Evolutionary conservation across 345 rosid species (phyloP).

Genomic region (Pistacia vera): DNA sequence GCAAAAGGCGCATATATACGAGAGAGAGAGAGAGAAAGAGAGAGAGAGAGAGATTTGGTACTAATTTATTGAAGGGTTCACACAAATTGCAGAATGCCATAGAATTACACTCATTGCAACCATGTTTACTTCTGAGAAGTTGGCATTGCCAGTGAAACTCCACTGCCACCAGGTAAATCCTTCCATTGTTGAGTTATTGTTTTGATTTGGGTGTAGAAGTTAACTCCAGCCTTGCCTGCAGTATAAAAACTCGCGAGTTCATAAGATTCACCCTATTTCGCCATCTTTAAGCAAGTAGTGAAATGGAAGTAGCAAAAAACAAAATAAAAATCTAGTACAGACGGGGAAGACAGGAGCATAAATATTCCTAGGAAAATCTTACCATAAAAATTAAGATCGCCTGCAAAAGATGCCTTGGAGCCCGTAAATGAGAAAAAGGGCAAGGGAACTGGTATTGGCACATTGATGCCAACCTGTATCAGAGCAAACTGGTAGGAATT

Average conservation of each 20-base stretch:
- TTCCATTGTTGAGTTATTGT: constrained; percentile 98
- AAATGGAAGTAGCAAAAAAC: background rate
- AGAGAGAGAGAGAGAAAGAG: background rate
- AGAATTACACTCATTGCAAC: background rate
- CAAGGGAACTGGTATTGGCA: constrained; percentile 95
- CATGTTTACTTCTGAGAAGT: constrained; percentile 69
- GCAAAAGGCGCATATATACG: background rate
- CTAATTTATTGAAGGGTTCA: constrained; percentile 8
- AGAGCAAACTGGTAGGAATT: constrained; percentile 10
- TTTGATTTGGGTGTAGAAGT: constrained; percentile 89
- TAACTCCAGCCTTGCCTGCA: constrained; percentile 96
- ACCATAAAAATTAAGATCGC: constrained; percentile 98
- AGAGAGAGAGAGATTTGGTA: background rate
- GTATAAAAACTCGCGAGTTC: background rate
- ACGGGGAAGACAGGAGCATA: background rate
- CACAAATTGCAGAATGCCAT: constrained; percentile 1
- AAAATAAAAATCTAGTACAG: background rate
- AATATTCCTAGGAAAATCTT: constrained; percentile 15
- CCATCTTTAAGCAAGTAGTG: background rate
- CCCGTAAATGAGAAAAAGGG: constrained; percentile 98
- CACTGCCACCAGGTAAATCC: constrained; percentile 65
- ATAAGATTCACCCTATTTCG: background rate
- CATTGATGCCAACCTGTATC: constrained; percentile 87
- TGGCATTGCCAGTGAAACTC: constrained; percentile 96
- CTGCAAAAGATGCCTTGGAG: constrained; percentile 90